phyloP scores from a whole-genome alignment of 352 stramenopile genomes.

The Phytophthora foliorum region DNA sequence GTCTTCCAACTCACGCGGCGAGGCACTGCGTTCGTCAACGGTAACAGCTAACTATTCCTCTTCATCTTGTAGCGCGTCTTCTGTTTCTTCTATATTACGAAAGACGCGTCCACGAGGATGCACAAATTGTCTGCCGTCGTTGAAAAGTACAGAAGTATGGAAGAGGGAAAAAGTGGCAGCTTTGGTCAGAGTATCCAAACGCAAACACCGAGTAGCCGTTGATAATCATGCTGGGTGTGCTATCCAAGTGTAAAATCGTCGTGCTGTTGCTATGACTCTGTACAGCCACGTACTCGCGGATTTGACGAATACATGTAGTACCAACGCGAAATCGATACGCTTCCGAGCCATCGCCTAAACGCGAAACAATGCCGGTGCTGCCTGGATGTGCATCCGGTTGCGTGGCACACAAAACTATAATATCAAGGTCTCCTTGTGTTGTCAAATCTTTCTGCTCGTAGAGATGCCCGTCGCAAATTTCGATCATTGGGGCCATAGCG shows the following conservation, averaged over 20 bases:
- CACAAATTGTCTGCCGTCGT: too few species aligned
- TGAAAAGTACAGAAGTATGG: too few species aligned
- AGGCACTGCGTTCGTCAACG: too few species aligned
- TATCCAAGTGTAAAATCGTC: conserved; percentile 6
- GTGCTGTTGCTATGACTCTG: not conserved
- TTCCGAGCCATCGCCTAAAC: too few species aligned
- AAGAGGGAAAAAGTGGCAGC: not conserved
- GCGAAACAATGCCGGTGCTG: too few species aligned
- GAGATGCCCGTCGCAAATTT: not conserved
- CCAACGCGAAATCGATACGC: too few species aligned
- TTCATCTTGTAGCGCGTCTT: too few species aligned
- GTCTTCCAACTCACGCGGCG: too few species aligned
- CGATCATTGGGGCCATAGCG: conserved; percentile 8
- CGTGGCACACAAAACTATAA: conserved; percentile 11
- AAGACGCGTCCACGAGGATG: too few species aligned
- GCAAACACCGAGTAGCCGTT: conserved; percentile 15
- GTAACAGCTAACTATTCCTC: too few species aligned
- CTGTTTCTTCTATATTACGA: too few species aligned
- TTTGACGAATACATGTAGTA: not conserved
- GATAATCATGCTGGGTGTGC: conserved; percentile 9
- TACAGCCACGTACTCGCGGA: conserved; percentile 1
- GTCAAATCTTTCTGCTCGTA: not conserved
- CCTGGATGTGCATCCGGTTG: not conserved
- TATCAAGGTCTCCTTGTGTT: not conserved
- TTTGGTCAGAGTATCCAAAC: conserved; percentile 5